Evolutionary conservation across 176 grass and related monocot species (phyloP), one percentile per base, ranked within the genome.

Genomic region (Juncus inflexus): DNA sequence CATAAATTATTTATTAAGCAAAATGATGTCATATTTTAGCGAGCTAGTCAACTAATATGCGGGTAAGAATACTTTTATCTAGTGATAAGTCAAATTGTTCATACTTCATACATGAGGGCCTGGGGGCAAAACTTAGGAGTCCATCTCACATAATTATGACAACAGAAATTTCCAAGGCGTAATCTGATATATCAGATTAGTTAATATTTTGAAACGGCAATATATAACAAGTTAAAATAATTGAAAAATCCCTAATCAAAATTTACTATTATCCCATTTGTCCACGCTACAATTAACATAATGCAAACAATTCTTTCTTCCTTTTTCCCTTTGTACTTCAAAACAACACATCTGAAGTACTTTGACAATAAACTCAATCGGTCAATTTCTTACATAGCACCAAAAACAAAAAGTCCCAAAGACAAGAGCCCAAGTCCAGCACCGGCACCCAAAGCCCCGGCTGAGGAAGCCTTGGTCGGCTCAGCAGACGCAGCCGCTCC

Each of bases 401-500:
- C 38, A 12, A 63, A 12, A 43, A 64, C 12, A 13, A 78, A 38
- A 42, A 90, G 64, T n/a, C 70, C 57, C 71, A 76, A 37, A 65
- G 38, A 52, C 15, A 71, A 37, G 9, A 82, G 54, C 10, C 64
- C 65, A 1, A 79, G 37, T 40, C 70, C 11, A 7, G 62, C 51
- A 38, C 37, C 6, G 2, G 55, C 12, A 35, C 49, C 50, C 61
- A 60, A 47, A 6, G n/a, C 84, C 39, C 61, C 41, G 9, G 56
- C 62, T 40, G 70, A 63, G 4, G 69, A 84, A 3, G 66, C 65
- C 55, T 76, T 65, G 0, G 64, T 50, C 3, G 74, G 64, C 8
- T 75, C 70, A n/a, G 43, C 57, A 64, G 49, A 50, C 38, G 61
- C 43, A 15, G 4, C 56, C 56, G 56, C 11, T 5, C 12, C 56